These are phyloP conservation scores for Cylindrotheca closterium DNA, from an alignment of 108 stramenopile genomes.

Conservation along the genomic window DNA sequence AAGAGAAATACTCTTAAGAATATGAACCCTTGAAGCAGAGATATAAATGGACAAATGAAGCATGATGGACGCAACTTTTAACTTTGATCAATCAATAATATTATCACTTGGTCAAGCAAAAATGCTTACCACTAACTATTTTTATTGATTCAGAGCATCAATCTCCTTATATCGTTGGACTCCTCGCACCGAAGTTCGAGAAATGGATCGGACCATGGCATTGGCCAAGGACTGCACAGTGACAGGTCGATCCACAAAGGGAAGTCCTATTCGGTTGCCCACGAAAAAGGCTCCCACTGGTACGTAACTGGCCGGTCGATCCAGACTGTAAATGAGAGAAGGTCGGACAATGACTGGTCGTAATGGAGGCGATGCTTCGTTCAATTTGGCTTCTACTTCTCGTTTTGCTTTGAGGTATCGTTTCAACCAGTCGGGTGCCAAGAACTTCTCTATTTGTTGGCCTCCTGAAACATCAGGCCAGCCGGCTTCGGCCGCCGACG, in stretches of 20 bases:
- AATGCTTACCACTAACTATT: too few relatives aligned
- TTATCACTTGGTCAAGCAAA: too few relatives aligned
- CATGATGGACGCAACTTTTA: too few relatives aligned
- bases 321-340: slow-evolving; percentile 80
- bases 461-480: slow-evolving; percentile 83
- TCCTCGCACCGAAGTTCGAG: slow-evolving; percentile 13
- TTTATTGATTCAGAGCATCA: slow-evolving; percentile 10
- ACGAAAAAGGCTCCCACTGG: slow-evolving; percentile 67
- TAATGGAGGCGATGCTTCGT: slow-evolving; percentile 29
- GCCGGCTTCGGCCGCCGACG: slow-evolving; percentile 83
- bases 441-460: slow-evolving; percentile 42
- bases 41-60: too few relatives aligned
- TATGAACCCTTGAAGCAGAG: too few relatives aligned
- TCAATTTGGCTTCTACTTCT: slow-evolving; percentile 59
- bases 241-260: slow-evolving; percentile 85
- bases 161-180: slow-evolving; percentile 38
- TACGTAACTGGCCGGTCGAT: slow-evolving; percentile 48
- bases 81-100: too few relatives aligned
- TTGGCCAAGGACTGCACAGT: slow-evolving; percentile 74
- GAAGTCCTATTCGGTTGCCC: slow-evolving; percentile 65
- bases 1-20: too few relatives aligned
- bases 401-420: slow-evolving; percentile 77
- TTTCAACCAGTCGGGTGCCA: slow-evolving; percentile 77
- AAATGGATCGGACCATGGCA: slow-evolving; percentile 66
- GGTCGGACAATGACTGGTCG: slow-evolving; percentile 71